These are phyloP conservation scores for Teratosphaeria viscida DNA, from an alignment of 2,329 filamentous ascomycete species.

Conservation along the genomic window DNA sequence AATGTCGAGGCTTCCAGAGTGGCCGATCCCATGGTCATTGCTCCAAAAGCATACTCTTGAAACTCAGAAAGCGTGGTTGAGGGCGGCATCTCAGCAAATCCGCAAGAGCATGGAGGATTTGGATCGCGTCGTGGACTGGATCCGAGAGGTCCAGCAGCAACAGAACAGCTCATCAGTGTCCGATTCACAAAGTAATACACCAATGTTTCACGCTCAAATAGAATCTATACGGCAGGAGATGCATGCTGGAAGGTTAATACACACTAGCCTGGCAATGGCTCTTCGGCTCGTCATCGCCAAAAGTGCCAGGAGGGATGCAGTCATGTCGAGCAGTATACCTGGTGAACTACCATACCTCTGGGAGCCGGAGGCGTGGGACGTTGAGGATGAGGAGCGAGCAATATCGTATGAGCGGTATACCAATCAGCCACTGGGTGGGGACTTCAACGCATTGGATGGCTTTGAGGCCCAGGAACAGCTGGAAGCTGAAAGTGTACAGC, in stretches of 20 bases:
- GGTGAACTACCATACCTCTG: not conserved
- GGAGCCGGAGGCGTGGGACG: not conserved
- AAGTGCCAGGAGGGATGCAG: not conserved
- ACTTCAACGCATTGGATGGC: not conserved
- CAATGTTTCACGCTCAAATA: not conserved
- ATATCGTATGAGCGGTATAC: not conserved
- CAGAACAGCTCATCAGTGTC: not conserved
- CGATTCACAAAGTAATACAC: not conserved
- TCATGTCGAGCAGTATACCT: not conserved
- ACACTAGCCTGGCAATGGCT: not conserved
- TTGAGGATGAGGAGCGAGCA: not conserved
- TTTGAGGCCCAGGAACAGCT: not conserved
- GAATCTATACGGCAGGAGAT: not conserved
- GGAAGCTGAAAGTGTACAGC: not conserved
- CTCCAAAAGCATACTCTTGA: not conserved
- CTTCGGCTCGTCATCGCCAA: not conserved
- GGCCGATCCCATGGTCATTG: not conserved
- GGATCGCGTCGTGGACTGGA: not conserved
- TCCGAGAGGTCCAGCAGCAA: not conserved
- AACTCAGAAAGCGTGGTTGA: not conserved
- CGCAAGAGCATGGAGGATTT: not conserved
- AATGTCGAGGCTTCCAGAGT: not conserved
- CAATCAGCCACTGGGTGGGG: not conserved
- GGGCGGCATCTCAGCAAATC: not conserved
- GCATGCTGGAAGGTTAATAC: not conserved